Evolutionary conservation across 306 rosid genomes (phyloP).

Genomic region (Glycine latifolia): DNA sequence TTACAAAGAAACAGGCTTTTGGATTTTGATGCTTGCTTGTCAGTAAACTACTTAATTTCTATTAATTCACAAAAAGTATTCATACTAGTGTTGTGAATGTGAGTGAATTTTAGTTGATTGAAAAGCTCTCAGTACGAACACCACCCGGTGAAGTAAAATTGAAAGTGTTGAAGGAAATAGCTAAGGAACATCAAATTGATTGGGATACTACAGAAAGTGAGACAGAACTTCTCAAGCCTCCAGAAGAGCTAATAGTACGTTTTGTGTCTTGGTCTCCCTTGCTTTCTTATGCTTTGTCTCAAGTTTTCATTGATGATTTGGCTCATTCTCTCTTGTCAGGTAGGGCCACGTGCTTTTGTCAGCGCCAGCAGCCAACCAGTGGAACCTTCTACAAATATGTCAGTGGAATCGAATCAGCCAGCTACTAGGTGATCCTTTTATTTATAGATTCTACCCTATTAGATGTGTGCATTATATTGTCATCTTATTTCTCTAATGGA

Average conservation of each 20-base stretch:
- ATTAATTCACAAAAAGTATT: conserved; percentile 21
- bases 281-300: conserved; percentile 27
- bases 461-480: not conserved
- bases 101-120: conserved; percentile 69
- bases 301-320: conserved; percentile 1
- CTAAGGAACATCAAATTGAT: conserved; percentile 82
- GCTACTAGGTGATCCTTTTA: conserved; percentile 32
- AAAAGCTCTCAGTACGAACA: conserved; percentile 97
- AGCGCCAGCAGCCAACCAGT: conserved; percentile 75
- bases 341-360: conserved; percentile 71
- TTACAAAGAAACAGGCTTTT: conserved; percentile 5
- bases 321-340: conserved; percentile 48
- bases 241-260: conserved; percentile 83
- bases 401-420: conserved; percentile 52
- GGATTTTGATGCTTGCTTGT: not conserved
- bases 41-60: not conserved
- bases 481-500: not conserved
- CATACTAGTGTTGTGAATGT: conserved; percentile 10
- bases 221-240: conserved; percentile 83
- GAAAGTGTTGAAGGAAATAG: conserved; percentile 90
- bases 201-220: conserved; percentile 93
- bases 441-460: not conserved
- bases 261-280: conserved; percentile 36
- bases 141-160: conserved; percentile 75
- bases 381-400: conserved; percentile 50